Conservation (phyloP, 805 yeast species). For the Lipomyces sp. region DNA sequence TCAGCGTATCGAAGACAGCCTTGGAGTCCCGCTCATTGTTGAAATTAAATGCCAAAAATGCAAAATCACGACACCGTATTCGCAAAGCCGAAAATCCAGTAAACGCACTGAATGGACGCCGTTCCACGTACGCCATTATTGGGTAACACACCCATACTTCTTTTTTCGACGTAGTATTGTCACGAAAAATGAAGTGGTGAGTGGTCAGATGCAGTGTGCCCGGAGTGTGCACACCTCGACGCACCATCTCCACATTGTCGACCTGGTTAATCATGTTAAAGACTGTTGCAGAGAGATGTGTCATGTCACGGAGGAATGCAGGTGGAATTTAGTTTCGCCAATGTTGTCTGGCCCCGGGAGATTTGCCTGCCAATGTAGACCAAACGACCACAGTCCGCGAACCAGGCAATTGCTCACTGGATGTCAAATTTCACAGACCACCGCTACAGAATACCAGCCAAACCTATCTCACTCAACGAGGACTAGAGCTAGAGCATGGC, state of each 20-base stretch:
- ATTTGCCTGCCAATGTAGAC: not conserved
- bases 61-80: constrained; percentile 81
- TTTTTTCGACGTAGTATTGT: constrained; percentile 43
- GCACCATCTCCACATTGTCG: constrained; percentile 58
- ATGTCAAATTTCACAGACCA: not conserved
- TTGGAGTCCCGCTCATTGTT: constrained; percentile 59
- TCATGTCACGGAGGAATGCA: not conserved
- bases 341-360: not conserved
- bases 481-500: not conserved
- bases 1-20: constrained; percentile 74
- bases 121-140: constrained; percentile 64
- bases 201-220: constrained; percentile 74
- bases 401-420: not conserved
- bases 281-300: constrained; percentile 5
- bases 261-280: constrained; percentile 46
- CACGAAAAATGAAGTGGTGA: constrained; percentile 70
- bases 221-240: constrained; percentile 58
- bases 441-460: not conserved
- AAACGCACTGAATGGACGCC: constrained; percentile 43
- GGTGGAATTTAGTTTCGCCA: not conserved
- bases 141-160: constrained; percentile 92
- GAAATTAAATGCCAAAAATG: constrained; percentile 79
- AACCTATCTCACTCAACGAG: not conserved
- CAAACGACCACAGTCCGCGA: not conserved
- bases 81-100: constrained; percentile 58